Evolutionary conservation across 1,284 basidiomycete species (phyloP), one percentile per base, ranked within the genome.

Genomic region (Ustilago loliicola): DNA sequence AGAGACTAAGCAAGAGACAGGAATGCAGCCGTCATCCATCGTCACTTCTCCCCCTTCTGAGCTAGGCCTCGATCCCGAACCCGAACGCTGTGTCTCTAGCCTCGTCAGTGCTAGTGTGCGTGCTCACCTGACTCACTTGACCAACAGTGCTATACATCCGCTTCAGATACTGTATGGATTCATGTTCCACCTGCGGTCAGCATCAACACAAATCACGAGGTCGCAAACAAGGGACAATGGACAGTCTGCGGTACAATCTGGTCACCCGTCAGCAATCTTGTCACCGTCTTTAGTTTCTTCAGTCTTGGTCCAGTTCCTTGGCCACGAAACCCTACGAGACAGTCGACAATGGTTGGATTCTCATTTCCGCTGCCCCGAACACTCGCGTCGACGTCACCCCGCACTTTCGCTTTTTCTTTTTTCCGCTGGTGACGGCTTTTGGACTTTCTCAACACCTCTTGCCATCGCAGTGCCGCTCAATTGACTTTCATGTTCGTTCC

Each of bases 331-430:
- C 32, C 5, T 5, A 11, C 32, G 32, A 34, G 32, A 34, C 38
- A 40, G 17, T 6, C 38, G 38, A 19, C 38, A 6, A 19, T 36
- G 34, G 9, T 15, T 45, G 21, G 11, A 27, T 21, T 52, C 42
- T 15, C 21, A 50, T 36, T 51, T 40, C 62, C 48, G 55, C 34
- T 64, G 54, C 55, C 57, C 30, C 29, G 40, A 48, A 23, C 17
- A 34, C 45, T 32, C 29, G 57, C 42, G 21, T 58, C 64, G 57
- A 66, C 64, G 64, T 66, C 64, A 66, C 64, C 57, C 52, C 52
- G 52, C 57, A 50, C 64, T 60, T 40, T 53, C 4, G 42, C 15
- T 13, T 29, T 8, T 32, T 17, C 6, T 32, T n/a, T 50, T 50
- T 59, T 42, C 13, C 21, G 51, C n/a, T 34, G 27, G 7, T 42